phyloP scores from a whole-genome alignment of 2,329 filamentous ascomycete genomes.

The Venturia nashicola region DNA sequence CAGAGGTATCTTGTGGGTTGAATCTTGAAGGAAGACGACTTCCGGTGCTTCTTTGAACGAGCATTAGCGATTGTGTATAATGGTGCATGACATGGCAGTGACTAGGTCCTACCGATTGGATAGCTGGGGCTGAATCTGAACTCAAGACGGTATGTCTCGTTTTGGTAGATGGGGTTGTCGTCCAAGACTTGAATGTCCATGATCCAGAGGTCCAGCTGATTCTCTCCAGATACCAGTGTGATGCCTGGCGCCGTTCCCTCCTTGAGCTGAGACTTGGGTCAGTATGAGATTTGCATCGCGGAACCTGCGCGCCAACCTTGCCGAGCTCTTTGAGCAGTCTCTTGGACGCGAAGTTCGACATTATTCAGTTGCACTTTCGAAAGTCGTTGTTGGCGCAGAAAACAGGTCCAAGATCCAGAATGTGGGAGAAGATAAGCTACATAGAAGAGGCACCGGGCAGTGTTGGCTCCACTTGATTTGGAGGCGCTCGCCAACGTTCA shows the following conservation, averaged over 20 bases:
- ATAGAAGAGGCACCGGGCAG: background rate
- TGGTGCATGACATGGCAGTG: background rate
- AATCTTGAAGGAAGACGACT: slow-evolving; percentile 67
- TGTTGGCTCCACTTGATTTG: background rate
- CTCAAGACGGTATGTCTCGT: slow-evolving; percentile 70
- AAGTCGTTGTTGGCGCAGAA: background rate
- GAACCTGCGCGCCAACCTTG: background rate
- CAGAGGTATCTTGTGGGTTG: slow-evolving; percentile 58
- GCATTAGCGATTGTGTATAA: slow-evolving; percentile 1
- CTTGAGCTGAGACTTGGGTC: slow-evolving; percentile 33
- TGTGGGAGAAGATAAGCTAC: background rate
- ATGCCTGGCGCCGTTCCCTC: slow-evolving; percentile 55
- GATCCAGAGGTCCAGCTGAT: slow-evolving; percentile 70
- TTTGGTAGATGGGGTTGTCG: slow-evolving; percentile 73
- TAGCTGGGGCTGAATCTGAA: slow-evolving; percentile 78
- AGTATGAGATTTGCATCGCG: background rate
- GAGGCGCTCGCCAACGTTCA: background rate
- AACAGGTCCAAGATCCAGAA: background rate
- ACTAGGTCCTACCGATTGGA: slow-evolving; percentile 64
- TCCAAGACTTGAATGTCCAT: slow-evolving; percentile 89
- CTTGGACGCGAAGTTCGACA: background rate
- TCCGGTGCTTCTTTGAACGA: slow-evolving; percentile 67
- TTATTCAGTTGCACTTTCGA: background rate
- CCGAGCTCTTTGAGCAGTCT: background rate
- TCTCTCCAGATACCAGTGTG: slow-evolving; percentile 64